Conservation (phyloP, 768 basidiomycete species). For the Favolaschia claudopus region DNA sequence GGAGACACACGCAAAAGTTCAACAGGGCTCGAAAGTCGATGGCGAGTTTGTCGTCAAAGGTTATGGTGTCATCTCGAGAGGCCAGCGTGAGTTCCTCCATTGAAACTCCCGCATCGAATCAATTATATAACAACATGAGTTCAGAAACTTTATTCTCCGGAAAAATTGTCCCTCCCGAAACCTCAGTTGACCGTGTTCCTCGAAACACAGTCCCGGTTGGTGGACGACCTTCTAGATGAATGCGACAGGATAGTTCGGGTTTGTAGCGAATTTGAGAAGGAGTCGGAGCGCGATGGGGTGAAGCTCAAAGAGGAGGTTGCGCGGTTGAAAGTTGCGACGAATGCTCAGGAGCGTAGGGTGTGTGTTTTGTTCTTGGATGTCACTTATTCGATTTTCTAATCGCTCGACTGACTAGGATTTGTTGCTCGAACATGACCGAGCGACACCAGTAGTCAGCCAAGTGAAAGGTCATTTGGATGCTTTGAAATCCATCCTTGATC, state of each 20-base stretch:
- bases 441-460: too few relatives aligned
- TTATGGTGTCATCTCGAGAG: neutral
- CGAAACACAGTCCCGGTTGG: neutral
- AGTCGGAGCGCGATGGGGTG: conserved; percentile 10
- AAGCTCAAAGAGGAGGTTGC: conserved; percentile 17
- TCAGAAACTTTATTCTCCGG: neutral
- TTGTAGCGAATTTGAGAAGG: conserved; percentile 9
- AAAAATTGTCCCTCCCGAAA: neutral
- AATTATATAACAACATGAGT: too few relatives aligned
- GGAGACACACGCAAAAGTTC: conserved; percentile 16
- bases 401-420: too few relatives aligned
- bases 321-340: conserved; percentile 13
- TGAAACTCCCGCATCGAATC: neutral
- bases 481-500: too few relatives aligned
- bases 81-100: neutral
- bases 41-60: neutral
- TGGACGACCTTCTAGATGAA: conserved; percentile 11
- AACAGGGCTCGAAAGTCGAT: conserved; percentile 12
- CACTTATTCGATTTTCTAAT: too few relatives aligned
- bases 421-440: too few relatives aligned
- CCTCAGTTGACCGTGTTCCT: conserved; percentile 3
- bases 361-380: neutral
- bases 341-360: conserved; percentile 21
- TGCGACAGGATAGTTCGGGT: neutral
- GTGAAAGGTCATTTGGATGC: too few relatives aligned